A percentile compares a stretch with the other conserved stretches of the same genome.
These are phyloP conservation scores for Phtheirospermum japonicum DNA, from an alignment of 257 asterid species.

Conservation along the genomic window DNA sequence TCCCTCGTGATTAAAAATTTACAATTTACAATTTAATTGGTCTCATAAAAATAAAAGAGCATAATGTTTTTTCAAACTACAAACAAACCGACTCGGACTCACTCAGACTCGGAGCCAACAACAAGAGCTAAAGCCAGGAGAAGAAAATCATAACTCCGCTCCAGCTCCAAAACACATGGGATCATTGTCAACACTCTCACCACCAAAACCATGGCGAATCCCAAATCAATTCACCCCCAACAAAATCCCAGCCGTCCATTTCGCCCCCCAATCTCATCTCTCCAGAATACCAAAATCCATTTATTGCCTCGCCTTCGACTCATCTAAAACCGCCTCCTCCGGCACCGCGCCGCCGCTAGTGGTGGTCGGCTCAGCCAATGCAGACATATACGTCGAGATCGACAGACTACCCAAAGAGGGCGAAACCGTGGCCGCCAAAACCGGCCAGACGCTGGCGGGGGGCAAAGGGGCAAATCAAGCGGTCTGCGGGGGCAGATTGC, in stretches of 20 bases:
- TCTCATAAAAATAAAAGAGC: too few species aligned
- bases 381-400: slow-evolving; percentile 85
- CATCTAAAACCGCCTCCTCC: slow-evolving; percentile 31
- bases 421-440: slow-evolving; percentile 78
- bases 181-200: slow-evolving; percentile 40
- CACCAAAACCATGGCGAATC: slow-evolving; percentile 41
- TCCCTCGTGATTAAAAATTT: too few species aligned
- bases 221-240: slow-evolving; percentile 22
- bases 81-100: too few species aligned
- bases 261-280: slow-evolving; percentile 23
- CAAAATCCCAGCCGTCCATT: slow-evolving; percentile 27
- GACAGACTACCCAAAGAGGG: slow-evolving; percentile 80
- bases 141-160: neutral
- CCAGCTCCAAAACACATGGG: slow-evolving; percentile 31
- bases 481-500: slow-evolving; percentile 71
- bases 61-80: too few species aligned
- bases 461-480: slow-evolving; percentile 99
- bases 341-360: slow-evolving; percentile 59
- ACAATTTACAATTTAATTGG: too few species aligned
- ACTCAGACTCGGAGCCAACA: too few species aligned
- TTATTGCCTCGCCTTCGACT: slow-evolving; percentile 38
- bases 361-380: slow-evolving; percentile 97
- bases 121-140: neutral
- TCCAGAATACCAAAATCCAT: slow-evolving; percentile 42
- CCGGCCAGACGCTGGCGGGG: slow-evolving; percentile 82